Base-by-base conservation (phyloP, 2,329 filamentous ascomycete species). In the Hypoxylon sp. region DNA sequence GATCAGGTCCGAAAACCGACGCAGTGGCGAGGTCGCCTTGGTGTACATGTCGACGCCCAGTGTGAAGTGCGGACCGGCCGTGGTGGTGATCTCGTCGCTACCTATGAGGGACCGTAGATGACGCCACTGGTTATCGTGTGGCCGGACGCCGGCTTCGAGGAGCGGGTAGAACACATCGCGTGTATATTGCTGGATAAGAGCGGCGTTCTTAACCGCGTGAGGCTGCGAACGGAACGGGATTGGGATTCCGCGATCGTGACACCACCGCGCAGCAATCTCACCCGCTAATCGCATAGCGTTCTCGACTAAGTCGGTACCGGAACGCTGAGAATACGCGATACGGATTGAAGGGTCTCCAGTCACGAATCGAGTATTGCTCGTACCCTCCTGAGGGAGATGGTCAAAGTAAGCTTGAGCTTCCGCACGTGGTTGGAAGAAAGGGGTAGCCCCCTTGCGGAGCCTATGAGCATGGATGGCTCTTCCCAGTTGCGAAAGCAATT, bases 11-110 rank as follows among this genome's bases (percentile, higher is more conserved):
- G 80, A 76, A 75, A 84, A 90, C 44, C 89, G 84, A 32, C 89
- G 86, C n/a, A 91, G 80, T 17, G 89, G 89, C 51, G 85, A 89
- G 6, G 89, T 91, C 39, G 84, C 84, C 68, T 88, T 89, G 60
- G 85, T 79, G 74, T 90, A 89, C 77, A 85, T 84, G 56, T 86
- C 81, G 1, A 85, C 72, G 17, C 88, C 89, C 60, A 90, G 80
- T 46, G 83, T 79, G 63, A 85, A 82, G 74, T 89, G 84, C 4
- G 83, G 83, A 7, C 81, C 83, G 0, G 87, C 82, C 2, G 73
- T 75, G n/a, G 83, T 79, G 7, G 84, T 82, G 11, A 88, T 74
- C 62, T 85, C 81, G 53, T 85, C 80, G 19, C 79, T 75, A 19
- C 88, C 88, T 41, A 82, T 63, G 20, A 84, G 75, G n/a, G 73